Percentiles rank a stretch among this genome's conserved stretches.
These are phyloP conservation scores for Diaporthe ilicicola DNA, from an alignment of 2,329 filamentous ascomycete species.

Conservation along the genomic window DNA sequence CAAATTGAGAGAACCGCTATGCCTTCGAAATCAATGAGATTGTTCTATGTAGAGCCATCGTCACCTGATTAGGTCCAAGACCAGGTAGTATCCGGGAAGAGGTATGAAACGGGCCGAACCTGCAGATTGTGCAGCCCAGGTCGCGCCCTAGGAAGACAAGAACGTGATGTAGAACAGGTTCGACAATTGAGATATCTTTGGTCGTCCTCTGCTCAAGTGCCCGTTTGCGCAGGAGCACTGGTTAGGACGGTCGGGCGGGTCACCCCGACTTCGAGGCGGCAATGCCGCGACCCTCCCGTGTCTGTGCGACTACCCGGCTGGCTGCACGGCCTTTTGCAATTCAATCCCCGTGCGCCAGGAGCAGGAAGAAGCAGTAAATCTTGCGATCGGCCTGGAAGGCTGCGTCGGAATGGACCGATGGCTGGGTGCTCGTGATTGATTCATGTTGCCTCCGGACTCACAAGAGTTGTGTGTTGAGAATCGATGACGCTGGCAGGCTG, in stretches of 20 bases:
- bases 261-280: constrained; percentile 19
- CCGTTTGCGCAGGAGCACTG: background rate
- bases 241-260: constrained; percentile 4
- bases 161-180: background rate
- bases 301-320: constrained; percentile 5
- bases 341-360: background rate
- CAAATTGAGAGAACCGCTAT: background rate
- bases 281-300: constrained; percentile 9
- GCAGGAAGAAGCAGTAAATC: background rate
- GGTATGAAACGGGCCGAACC: constrained; percentile 14
- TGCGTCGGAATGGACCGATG: background rate
- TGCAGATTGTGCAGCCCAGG: constrained; percentile 2
- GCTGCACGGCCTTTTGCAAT: background rate
- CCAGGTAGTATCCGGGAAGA: constrained; percentile 17
- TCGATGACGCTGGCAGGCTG: background rate
- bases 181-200: background rate
- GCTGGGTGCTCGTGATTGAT: too few species aligned
- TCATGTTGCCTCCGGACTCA: too few species aligned
- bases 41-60: background rate
- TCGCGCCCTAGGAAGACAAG: background rate
- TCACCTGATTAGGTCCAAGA: background rate
- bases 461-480: background rate
- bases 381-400: background rate
- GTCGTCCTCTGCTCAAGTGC: background rate
- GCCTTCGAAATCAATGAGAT: background rate